Percentiles rank a stretch among this genome's conserved stretches.
Conservation (phyloP, 2,329 filamentous ascomycete genomes). For the Coniochaeta sp. region DNA sequence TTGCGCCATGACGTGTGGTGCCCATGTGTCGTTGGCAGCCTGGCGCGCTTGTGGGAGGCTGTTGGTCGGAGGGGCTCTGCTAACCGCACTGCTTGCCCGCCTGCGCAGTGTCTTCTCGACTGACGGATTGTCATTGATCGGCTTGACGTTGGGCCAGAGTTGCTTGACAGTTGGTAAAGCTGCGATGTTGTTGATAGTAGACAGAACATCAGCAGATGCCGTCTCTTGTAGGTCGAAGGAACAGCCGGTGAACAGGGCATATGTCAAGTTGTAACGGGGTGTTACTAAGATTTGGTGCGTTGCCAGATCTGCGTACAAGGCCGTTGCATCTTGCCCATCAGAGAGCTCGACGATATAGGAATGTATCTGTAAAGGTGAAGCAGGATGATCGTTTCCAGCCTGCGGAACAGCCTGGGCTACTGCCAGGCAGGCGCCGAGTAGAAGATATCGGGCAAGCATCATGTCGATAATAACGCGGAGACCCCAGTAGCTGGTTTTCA, state of each 20-base stretch:
- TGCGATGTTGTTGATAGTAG: neutral
- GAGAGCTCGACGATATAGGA: constrained; percentile 4
- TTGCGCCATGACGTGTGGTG: constrained; percentile 24
- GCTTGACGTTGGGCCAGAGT: constrained; percentile 18
- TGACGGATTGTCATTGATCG: neutral
- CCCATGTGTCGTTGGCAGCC: constrained; percentile 8
- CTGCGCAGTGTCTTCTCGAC: neutral
- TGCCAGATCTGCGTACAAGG: constrained; percentile 13
- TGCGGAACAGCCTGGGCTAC: neutral
- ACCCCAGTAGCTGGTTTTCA: too few relatives aligned
- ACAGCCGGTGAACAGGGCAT: constrained; percentile 8
- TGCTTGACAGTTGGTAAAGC: constrained; percentile 15
- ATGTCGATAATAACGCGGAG: too few relatives aligned
- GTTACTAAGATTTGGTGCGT: constrained; percentile 8
- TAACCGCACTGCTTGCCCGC: constrained; percentile 9
- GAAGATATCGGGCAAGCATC: neutral
- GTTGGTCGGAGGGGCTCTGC: too few relatives aligned
- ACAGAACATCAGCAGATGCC: neutral
- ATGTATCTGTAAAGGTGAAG: neutral
- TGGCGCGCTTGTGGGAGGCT: constrained; percentile 7
- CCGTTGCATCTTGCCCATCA: constrained; percentile 8
- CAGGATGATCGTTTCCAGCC: too few relatives aligned
- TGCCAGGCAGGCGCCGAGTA: neutral
- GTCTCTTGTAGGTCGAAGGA: constrained; percentile 6
- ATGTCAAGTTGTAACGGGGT: constrained; percentile 10